Conservation (phyloP, 139 green algal species). For the Diplosphaera chodatii region DNA sequence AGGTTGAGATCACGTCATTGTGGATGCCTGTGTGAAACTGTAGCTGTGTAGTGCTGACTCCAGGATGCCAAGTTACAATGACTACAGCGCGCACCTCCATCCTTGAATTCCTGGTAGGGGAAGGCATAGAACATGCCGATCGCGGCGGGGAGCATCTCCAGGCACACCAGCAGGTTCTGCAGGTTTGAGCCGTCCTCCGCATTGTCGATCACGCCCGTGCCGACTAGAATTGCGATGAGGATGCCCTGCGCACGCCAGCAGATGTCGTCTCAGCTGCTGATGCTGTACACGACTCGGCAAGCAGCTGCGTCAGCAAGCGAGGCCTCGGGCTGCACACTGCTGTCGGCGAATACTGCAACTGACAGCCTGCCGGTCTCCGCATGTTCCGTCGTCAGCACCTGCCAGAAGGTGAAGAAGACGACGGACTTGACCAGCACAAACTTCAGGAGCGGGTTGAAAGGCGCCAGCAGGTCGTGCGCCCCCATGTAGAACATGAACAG, state of each 20-base stretch:
- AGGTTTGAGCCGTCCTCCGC: slow-evolving; percentile 66
- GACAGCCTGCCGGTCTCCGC: slow-evolving; percentile 5
- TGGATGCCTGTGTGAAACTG: too few relatives aligned
- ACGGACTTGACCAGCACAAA: slow-evolving; percentile 93
- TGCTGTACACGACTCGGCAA: too few relatives aligned
- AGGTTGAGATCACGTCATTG: too few relatives aligned
- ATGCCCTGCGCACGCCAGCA: slow-evolving; percentile 47
- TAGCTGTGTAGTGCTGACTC: too few relatives aligned
- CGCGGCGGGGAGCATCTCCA: slow-evolving; percentile 88
- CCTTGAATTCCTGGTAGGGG: slow-evolving; percentile 74
- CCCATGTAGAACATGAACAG: slow-evolving; percentile 95
- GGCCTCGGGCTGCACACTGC: too few relatives aligned
- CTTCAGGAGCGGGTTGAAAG: slow-evolving; percentile 92
- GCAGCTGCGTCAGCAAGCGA: slow-evolving; percentile 1
- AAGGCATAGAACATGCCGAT: slow-evolving; percentile 84
- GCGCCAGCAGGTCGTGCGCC: slow-evolving; percentile 80
- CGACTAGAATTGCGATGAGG: slow-evolving; percentile 54
- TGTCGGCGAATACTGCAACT: too few relatives aligned
- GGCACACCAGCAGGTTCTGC: slow-evolving; percentile 90
- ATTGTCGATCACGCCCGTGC: slow-evolving; percentile 36
- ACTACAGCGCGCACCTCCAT: slow-evolving; percentile 36
- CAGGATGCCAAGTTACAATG: too few relatives aligned
- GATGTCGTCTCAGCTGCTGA: too few relatives aligned
- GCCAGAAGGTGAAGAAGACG: slow-evolving; percentile 97
- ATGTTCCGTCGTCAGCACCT: too few relatives aligned